Evolutionary conservation across 2,329 filamentous ascomycete genomes (phyloP).

Genomic region (Neofusicoccum laricinum): DNA sequence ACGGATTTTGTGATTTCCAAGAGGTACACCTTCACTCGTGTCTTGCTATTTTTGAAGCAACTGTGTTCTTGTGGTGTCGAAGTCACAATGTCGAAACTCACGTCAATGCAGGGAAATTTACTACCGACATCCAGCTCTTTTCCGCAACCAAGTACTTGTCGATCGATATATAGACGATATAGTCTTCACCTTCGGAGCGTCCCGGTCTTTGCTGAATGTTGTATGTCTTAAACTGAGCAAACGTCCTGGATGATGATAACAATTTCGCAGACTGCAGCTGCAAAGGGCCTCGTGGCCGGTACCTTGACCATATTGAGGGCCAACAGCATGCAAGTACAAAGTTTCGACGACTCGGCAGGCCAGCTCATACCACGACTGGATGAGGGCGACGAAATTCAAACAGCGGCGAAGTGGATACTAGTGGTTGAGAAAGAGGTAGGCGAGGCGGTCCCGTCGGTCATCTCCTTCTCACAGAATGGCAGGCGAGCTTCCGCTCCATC

Average conservation of each 20-base stretch:
- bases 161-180: constrained; percentile 73
- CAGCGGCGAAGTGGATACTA: constrained; percentile 61
- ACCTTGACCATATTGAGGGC: constrained; percentile 48
- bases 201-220: constrained; percentile 66
- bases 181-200: constrained; percentile 64
- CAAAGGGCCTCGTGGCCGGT: constrained; percentile 69
- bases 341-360: constrained; percentile 42
- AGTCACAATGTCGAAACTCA: background rate
- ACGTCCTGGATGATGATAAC: constrained; percentile 20
- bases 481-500: constrained; percentile 75
- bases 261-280: constrained; percentile 61
- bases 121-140: constrained; percentile 72
- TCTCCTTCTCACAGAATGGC: background rate
- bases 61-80: too few species aligned
- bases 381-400: constrained; percentile 50
- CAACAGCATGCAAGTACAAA: constrained; percentile 45
- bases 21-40: constrained; percentile 38
- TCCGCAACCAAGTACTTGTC: constrained; percentile 65
- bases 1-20: constrained; percentile 53
- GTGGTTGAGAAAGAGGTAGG: constrained; percentile 75
- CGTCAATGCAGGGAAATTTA: constrained; percentile 65
- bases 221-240: constrained; percentile 43
- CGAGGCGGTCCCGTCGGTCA: too few species aligned
- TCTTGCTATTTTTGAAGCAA: too few species aligned
- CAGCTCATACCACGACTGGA: constrained; percentile 56